These are phyloP conservation scores for Strobilomyces echinocephalus DNA, from an alignment of 768 basidiomycete genomes.

Conservation along the genomic window DNA sequence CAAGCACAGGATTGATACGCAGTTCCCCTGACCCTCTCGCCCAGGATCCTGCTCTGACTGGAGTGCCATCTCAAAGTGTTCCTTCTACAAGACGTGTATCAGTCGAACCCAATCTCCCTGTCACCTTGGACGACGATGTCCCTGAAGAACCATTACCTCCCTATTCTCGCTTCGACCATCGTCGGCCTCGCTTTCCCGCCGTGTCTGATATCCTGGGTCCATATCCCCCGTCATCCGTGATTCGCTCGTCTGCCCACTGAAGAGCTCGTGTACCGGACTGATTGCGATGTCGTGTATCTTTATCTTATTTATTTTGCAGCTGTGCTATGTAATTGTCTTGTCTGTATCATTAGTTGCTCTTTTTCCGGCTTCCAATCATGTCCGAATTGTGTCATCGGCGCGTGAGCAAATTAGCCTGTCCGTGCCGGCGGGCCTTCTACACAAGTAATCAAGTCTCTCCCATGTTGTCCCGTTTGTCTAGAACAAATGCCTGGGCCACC, in stretches of 20 bases:
- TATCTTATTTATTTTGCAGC: background rate
- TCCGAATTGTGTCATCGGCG: slow-evolving; percentile 8
- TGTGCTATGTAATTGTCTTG: background rate
- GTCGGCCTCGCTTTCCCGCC: slow-evolving; percentile 13
- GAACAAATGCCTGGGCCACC: slow-evolving; percentile 19
- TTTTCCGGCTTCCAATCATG: background rate
- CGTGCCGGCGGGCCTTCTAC: background rate
- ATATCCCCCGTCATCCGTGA: slow-evolving; percentile 21
- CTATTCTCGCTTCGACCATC: slow-evolving; percentile 28
- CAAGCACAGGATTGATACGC: background rate
- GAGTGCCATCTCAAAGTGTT: slow-evolving; percentile 11
- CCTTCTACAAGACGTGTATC: background rate
- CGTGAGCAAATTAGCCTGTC: background rate
- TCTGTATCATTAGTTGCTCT: background rate
- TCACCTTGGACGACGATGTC: background rate
- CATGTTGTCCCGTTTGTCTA: slow-evolving; percentile 30
- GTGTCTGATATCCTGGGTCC: slow-evolving; percentile 24
- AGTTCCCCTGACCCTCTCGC: slow-evolving; percentile 4
- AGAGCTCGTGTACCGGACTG: background rate
- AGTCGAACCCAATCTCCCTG: background rate
- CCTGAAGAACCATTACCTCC: slow-evolving; percentile 16
- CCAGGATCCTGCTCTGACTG: slow-evolving; percentile 13
- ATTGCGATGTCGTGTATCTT: slow-evolving; percentile 5
- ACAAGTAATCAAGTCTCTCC: background rate
- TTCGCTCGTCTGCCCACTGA: slow-evolving; percentile 5